These are phyloP conservation scores for Papiliotrema flavescens DNA, from an alignment of 1,284 basidiomycete genomes.

Conservation along the genomic window DNA sequence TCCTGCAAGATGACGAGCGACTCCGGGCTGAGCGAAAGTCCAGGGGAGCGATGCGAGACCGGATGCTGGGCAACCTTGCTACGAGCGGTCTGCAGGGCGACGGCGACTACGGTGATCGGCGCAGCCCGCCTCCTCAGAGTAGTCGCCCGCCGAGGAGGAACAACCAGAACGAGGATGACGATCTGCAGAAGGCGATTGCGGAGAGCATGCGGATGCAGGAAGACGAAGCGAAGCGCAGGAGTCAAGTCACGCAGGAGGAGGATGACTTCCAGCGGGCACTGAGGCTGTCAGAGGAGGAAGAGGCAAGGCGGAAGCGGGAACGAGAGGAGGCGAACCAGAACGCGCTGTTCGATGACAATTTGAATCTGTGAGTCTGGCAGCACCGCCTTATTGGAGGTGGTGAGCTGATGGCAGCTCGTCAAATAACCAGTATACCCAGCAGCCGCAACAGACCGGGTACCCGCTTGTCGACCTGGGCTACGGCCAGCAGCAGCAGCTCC, in stretches of 20 bases:
- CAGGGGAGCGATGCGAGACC: constrained; percentile 88
- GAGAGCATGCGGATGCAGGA: constrained; percentile 73
- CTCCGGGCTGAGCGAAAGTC: constrained; percentile 77
- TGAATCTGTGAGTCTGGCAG: constrained; percentile 57
- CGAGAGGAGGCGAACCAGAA: constrained; percentile 71
- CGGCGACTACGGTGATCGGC: constrained; percentile 49
- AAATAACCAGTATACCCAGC: constrained; percentile 40
- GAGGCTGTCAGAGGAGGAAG: constrained; percentile 81
- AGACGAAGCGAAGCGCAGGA: constrained; percentile 64
- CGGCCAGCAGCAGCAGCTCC: constrained; percentile 50
- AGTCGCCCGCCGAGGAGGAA: constrained; percentile 19
- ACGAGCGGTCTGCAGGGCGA: constrained; percentile 48
- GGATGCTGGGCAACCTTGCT: constrained; percentile 69
- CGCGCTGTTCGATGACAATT: constrained; percentile 79
- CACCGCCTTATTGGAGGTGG: neutral
- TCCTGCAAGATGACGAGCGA: constrained; percentile 83
- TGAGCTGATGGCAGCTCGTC: constrained; percentile 10
- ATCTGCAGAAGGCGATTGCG: constrained; percentile 76
- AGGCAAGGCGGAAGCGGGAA: constrained; percentile 63
- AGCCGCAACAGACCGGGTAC: constrained; percentile 23
- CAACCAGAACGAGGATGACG: constrained; percentile 65
- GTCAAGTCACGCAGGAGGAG: constrained; percentile 54
- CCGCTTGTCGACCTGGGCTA: constrained; percentile 63
- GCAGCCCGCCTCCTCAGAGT: constrained; percentile 2
- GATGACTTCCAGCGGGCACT: constrained; percentile 75